Base-by-base conservation (phyloP, 768 basidiomycete species). In the Stropharia rugosoannulata region DNA sequence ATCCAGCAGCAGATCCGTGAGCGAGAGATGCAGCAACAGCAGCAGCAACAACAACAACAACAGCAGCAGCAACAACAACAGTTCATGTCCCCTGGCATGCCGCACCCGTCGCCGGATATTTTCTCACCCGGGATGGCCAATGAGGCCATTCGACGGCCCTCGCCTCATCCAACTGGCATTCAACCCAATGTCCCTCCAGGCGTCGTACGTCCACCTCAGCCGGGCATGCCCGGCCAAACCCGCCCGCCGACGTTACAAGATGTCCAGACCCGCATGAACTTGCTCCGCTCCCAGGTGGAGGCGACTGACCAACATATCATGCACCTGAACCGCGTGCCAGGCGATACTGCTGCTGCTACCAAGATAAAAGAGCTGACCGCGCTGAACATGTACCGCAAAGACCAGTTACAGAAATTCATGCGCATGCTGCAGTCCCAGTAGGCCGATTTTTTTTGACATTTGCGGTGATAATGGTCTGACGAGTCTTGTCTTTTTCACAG, bases 81-180 rank as follows among this genome's bases (percentile, higher is more conserved):
- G 25, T 63, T 70, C 9, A 49, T 62, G 59, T 55, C 76, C 37
- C 66, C 69, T 36, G 65, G 68, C 35, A 67, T 76, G 58, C 76
- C 71, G 54, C 80, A 76, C 56, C 49, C 69, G 0, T 59, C 73
- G 18, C 59, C 69, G 18, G 83, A 83, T 53, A 75, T 81, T 61
- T 83, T 84, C 64, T 62, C 80, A 7, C 70, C 80, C n/a, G 72
- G 71, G 22, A 73, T 81, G 68, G 51, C 68, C 27, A 68, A 71
- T 59, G 78, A 80, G 25, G 75, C 71, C 25, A 73, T 84, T 63
- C 77, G 79, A 36, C 81, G 78, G 9, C 73, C 78, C 5, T 54
- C 84, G 27, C 84, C 80, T 15, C 70, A 56, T 73, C 75, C n/a
- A 74, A 77, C 67, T 61, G 63, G 63, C 54, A 54, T 63, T 29